A percentile compares a stretch with the other conserved stretches of the same genome.
These are phyloP conservation scores for Lepidium sativum DNA, from an alignment of 345 rosid genomes.

Conservation along the genomic window DNA sequence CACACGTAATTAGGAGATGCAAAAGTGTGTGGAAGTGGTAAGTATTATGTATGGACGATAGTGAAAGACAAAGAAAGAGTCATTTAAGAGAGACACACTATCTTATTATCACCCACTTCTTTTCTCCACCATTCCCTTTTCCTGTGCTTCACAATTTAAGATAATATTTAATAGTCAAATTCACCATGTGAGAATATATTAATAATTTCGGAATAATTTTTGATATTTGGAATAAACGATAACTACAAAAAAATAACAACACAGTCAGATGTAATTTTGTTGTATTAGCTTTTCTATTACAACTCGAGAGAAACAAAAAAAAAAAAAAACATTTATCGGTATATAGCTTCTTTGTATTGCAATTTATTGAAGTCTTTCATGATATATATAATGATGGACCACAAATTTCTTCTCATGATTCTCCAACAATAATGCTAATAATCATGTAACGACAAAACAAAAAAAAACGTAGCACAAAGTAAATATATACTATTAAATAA, in stretches of 20 bases:
- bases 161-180: background rate
- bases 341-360: background rate
- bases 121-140: conserved; percentile 10
- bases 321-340: too few relatives aligned
- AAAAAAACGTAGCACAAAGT: too few relatives aligned
- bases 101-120: background rate
- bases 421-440: conserved; percentile 6
- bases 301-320: background rate
- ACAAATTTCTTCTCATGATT: background rate
- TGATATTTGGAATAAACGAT: background rate
- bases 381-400: conserved; percentile 6
- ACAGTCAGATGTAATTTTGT: background rate
- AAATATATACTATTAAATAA: too few relatives aligned
- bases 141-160: background rate
- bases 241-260: background rate
- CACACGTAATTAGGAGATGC: too few relatives aligned
- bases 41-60: conserved; percentile 21
- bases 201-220: background rate
- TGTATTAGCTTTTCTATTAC: background rate
- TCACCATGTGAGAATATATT: background rate
- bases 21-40: background rate
- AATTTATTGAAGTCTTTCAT: background rate
- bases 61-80: conserved; percentile 10
- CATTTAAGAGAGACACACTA: background rate
- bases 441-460: too few relatives aligned